These are phyloP conservation scores for Hemileccinum rubropunctum DNA, from an alignment of 768 basidiomycete genomes.

Conservation along the genomic window DNA sequence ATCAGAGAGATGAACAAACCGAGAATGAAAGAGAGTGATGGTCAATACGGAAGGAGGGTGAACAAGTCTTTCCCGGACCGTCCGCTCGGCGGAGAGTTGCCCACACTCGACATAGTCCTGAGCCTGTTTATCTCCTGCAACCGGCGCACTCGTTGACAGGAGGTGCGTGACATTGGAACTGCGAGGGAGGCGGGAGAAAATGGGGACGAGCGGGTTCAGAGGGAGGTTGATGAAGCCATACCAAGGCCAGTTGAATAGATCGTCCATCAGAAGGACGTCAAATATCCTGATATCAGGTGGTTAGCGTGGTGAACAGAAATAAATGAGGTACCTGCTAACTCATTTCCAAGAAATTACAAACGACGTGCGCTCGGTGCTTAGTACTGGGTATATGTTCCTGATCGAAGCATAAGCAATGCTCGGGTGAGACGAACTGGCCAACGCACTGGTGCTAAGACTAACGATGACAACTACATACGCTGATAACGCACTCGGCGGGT, in stretches of 20 bases:
- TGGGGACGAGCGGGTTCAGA: slow-evolving; percentile 62
- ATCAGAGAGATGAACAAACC: slow-evolving; percentile 52
- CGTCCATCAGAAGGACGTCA: slow-evolving; percentile 60
- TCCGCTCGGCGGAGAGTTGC: not conserved
- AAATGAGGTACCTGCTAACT: slow-evolving; percentile 38
- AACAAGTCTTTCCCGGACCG: slow-evolving; percentile 17
- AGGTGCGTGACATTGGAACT: slow-evolving; percentile 26
- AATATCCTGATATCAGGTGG: slow-evolving; percentile 46
- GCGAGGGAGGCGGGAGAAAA: slow-evolving; percentile 55
- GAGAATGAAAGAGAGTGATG: slow-evolving; percentile 56
- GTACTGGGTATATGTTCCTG: slow-evolving; percentile 53
- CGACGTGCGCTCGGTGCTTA: slow-evolving; percentile 69
- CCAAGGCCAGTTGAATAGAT: slow-evolving; percentile 73
- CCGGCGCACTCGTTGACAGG: slow-evolving; percentile 29
- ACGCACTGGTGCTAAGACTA: slow-evolving; percentile 62
- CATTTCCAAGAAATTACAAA: slow-evolving; percentile 66
- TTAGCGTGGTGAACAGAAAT: not conserved
- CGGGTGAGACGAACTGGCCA: not conserved
- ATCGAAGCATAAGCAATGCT: slow-evolving; percentile 3
- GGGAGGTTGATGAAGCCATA: slow-evolving; percentile 75
- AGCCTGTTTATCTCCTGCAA: slow-evolving; percentile 6
- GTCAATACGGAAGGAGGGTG: slow-evolving; percentile 43
- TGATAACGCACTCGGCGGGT: too few relatives aligned
- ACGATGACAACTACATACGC: slow-evolving; percentile 49
- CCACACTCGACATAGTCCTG: not conserved